Percentiles rank a stretch among this genome's conserved stretches.
Evolutionary conservation across 371 early-diverging fungal genomes (phyloP).

Genomic region (Nosema muscidifuracis): DNA sequence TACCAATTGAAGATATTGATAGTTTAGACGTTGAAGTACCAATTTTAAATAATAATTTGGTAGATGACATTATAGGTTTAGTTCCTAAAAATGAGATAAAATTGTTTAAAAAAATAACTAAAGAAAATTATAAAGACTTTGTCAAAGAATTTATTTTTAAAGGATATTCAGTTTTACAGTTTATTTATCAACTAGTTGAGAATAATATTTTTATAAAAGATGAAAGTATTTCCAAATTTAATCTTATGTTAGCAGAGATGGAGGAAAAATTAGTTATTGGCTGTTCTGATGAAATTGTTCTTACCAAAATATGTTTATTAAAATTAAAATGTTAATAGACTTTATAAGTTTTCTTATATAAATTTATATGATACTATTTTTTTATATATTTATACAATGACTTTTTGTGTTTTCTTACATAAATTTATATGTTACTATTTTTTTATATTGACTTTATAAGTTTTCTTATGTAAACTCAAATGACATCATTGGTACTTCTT

Average conservation of each 20-base stretch:
- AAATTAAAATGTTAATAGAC: not conserved
- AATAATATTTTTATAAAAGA: constrained; percentile 6
- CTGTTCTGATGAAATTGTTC: constrained; percentile 50
- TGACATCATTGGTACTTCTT: too few species aligned
- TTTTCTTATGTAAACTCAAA: too few species aligned
- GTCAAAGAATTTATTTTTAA: constrained; percentile 35
- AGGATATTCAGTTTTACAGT: constrained; percentile 53
- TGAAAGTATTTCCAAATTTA: constrained; percentile 24
- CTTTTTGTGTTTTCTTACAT: too few species aligned
- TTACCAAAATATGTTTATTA: constrained; percentile 40
- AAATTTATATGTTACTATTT: too few species aligned
- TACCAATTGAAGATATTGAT: not conserved
- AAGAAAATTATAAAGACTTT: constrained; percentile 21
- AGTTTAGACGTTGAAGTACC: not conserved
- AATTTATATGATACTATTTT: too few species aligned
- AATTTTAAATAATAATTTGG: not conserved
- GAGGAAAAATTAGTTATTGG: constrained; percentile 43
- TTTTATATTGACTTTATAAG: too few species aligned
- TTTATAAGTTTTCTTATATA: not conserved
- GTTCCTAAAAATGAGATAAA: constrained; percentile 45
- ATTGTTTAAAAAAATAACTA: constrained; percentile 33
- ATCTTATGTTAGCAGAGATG: constrained; percentile 9
- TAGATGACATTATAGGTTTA: constrained; percentile 54
- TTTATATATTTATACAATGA: too few species aligned
- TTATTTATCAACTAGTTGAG: constrained; percentile 50